phyloP scores from a whole-genome alignment of 768 basidiomycete species.

The Hygrophorus pudorinus region DNA sequence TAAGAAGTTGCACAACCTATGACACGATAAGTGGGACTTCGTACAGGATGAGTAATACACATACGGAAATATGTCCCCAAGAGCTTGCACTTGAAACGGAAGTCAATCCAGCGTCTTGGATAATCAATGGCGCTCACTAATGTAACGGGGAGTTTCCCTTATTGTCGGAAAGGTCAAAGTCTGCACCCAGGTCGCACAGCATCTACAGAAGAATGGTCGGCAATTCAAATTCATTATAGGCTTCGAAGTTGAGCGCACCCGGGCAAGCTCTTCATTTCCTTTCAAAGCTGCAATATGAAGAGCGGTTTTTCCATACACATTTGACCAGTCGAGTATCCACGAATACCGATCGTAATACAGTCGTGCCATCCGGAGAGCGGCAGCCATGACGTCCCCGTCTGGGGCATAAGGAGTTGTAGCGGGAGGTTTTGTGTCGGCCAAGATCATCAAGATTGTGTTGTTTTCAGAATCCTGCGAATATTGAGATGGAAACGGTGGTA shows the following conservation, averaged over 20 bases:
- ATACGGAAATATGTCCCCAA: conserved; percentile 75
- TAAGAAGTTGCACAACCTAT: conserved; percentile 74
- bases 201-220: conserved; percentile 41
- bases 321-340: conserved; percentile 87
- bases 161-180: conserved; percentile 82
- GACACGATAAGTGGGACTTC: conserved; percentile 6
- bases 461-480: conserved; percentile 72
- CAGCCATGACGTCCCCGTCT: conserved; percentile 55
- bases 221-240: conserved; percentile 1
- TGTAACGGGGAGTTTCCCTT: conserved; percentile 90
- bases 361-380: conserved; percentile 77
- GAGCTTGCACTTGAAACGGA: conserved; percentile 58
- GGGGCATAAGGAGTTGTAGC: conserved; percentile 34
- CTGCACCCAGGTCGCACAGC: conserved; percentile 85
- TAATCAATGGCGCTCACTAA: conserved; percentile 49
- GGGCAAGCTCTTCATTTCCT: conserved; percentile 83
- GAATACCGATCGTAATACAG: conserved; percentile 82
- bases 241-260: conserved; percentile 38
- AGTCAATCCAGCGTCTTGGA: conserved; percentile 7
- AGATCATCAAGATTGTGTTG: conserved; percentile 86
- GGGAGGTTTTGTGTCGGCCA: conserved; percentile 71
- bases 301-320: conserved; percentile 81
- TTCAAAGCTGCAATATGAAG: conserved; percentile 81
- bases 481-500: conserved; percentile 1
- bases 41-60: conserved; percentile 16